Evolutionary conservation across 768 basidiomycete species (phyloP).

Genomic region (Boletus eberwhitei): DNA sequence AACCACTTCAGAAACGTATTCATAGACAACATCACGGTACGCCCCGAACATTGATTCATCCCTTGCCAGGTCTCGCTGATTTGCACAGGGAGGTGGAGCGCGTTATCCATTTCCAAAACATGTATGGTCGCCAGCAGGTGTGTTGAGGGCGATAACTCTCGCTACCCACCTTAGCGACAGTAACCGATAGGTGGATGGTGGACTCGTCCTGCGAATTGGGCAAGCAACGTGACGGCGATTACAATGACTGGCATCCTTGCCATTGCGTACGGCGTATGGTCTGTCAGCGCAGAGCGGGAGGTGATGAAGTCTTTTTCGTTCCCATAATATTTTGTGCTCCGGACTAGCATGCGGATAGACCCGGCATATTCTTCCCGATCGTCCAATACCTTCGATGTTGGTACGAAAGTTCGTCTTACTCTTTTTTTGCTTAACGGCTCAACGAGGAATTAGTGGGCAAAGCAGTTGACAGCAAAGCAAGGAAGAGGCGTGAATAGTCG

Average conservation of each 20-base stretch:
- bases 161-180: background rate
- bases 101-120: slow-evolving; percentile 93
- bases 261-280: slow-evolving; percentile 66
- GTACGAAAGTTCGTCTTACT: slow-evolving; percentile 39
- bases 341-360: slow-evolving; percentile 37
- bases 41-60: background rate
- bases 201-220: slow-evolving; percentile 89
- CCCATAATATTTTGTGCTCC: slow-evolving; percentile 6
- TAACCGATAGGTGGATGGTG: slow-evolving; percentile 83
- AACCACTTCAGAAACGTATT: background rate
- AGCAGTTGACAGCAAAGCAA: slow-evolving; percentile 39
- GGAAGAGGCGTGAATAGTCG: slow-evolving; percentile 9
- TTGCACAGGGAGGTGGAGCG: slow-evolving; percentile 68
- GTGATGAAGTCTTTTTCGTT: slow-evolving; percentile 36
- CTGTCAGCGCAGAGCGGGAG: slow-evolving; percentile 74
- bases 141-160: slow-evolving; percentile 9
- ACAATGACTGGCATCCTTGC: slow-evolving; percentile 64
- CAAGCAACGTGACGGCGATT: slow-evolving; percentile 76
- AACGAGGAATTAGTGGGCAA: slow-evolving; percentile 43
- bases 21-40: slow-evolving; percentile 13
- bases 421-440: slow-evolving; percentile 1
- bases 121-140: slow-evolving; percentile 92
- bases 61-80: background rate
- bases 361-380: slow-evolving; percentile 55
- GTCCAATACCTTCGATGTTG: slow-evolving; percentile 76